phyloP scores from a whole-genome alignment of 2,329 filamentous ascomycete genomes.

The Pseudopithomyces chartarum region DNA sequence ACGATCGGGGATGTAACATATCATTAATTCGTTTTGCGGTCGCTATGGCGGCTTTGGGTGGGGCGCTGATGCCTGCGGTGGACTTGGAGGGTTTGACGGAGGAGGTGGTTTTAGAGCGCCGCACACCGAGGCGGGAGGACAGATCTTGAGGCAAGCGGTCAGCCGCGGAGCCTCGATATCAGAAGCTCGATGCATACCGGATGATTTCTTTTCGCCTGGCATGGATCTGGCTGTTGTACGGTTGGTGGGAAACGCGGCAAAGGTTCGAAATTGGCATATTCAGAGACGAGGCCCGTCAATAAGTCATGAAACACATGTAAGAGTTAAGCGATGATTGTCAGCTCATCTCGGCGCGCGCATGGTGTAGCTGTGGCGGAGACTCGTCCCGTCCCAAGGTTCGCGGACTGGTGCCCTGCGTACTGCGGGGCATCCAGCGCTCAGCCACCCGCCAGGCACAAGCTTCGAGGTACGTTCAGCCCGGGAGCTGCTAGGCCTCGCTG shows the following conservation, averaged over 20 bases:
- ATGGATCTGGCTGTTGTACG: slow-evolving; percentile 14
- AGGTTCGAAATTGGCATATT: neutral
- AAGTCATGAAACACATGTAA: neutral
- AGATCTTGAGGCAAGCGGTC: slow-evolving; percentile 20
- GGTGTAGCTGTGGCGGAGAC: neutral
- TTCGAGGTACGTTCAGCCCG: neutral
- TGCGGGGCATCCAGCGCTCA: neutral
- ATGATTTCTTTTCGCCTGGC: slow-evolving; percentile 36
- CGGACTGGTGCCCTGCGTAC: neutral
- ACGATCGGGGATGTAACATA: slow-evolving; percentile 27
- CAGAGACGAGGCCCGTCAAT: neutral
- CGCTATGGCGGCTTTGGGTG: slow-evolving; percentile 37
- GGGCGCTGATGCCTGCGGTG: slow-evolving; percentile 28
- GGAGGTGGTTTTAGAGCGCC: slow-evolving; percentile 27
- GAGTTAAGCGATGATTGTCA: neutral
- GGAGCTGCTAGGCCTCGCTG: slow-evolving; percentile 31
- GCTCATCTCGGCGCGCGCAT: neutral
- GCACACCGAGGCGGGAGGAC: slow-evolving; percentile 30
- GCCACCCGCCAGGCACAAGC: slow-evolving; percentile 7
- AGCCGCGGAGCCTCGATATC: neutral
- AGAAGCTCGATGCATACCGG: slow-evolving; percentile 27
- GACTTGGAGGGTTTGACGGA: slow-evolving; percentile 30
- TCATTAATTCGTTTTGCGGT: slow-evolving; percentile 36
- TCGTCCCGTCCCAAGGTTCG: neutral
- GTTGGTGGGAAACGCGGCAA: neutral